Percentiles rank a stretch among this genome's conserved stretches.
phyloP scores from a whole-genome alignment of 169 alveolate genomes.

The Plasmodium yoelii region DNA sequence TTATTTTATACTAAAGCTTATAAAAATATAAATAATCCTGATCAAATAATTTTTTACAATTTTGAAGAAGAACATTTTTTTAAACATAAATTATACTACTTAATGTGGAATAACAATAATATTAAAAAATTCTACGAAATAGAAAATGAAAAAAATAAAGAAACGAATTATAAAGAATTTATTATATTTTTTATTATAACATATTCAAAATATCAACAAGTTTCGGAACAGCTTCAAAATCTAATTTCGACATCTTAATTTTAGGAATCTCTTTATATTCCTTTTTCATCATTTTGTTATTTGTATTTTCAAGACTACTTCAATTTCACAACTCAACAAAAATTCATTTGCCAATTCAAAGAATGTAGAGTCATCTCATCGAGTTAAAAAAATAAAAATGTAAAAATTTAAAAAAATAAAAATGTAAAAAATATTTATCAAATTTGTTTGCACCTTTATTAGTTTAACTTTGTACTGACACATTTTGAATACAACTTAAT shows the following conservation, averaged over 20 bases:
- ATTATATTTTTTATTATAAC: conserved; percentile 37
- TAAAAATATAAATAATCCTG: conserved; percentile 2
- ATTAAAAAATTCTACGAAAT: conserved; percentile 51
- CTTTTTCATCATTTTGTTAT: too few relatives aligned
- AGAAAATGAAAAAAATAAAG: conserved; percentile 16
- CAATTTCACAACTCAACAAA: too few relatives aligned
- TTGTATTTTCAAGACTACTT: too few relatives aligned
- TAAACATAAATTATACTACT: conserved; percentile 27
- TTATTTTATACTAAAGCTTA: conserved; percentile 63
- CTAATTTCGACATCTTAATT: too few relatives aligned
- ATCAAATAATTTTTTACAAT: conserved; percentile 39
- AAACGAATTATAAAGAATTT: conserved; percentile 30
- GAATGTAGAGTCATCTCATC: conserved; percentile 28
- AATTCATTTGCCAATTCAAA: conserved; percentile 9
- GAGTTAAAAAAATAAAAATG: too few relatives aligned
- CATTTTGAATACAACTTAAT: neutral
- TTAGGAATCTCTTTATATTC: too few relatives aligned
- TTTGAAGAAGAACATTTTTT: conserved; percentile 69
- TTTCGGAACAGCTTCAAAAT: too few relatives aligned
- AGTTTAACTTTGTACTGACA: too few relatives aligned
- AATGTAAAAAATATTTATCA: too few relatives aligned
- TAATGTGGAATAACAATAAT: conserved; percentile 57
- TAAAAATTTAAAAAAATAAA: too few relatives aligned
- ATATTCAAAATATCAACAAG: neutral
- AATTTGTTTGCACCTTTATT: too few relatives aligned